A percentile compares a stretch with the other conserved stretches of the same genome.
phyloP scores from a whole-genome alignment of 768 basidiomycete genomes.

The Hortiboletus campestris region DNA sequence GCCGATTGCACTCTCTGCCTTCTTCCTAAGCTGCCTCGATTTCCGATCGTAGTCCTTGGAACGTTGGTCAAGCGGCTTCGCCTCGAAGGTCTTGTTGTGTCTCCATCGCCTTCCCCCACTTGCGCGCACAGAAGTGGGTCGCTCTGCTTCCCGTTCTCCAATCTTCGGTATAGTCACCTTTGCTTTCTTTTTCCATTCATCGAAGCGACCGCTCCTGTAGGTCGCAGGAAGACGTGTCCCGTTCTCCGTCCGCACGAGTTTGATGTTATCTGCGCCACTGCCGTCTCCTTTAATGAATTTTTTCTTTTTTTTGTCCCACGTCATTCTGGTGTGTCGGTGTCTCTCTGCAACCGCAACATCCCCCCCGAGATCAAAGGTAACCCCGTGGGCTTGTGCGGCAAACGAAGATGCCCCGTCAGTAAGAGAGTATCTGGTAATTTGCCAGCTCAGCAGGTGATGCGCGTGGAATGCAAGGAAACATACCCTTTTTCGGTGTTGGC shows the following conservation, averaged over 20 bases:
- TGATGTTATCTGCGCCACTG: constrained; percentile 87
- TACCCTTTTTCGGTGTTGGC: constrained; percentile 89
- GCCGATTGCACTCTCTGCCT: constrained; percentile 35
- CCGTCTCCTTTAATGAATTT: constrained; percentile 88
- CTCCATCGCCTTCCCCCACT: constrained; percentile 62
- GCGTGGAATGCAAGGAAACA: constrained; percentile 18
- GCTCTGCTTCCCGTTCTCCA: constrained; percentile 74
- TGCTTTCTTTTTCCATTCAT: constrained; percentile 89
- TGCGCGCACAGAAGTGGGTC: constrained; percentile 24
- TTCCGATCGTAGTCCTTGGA: constrained; percentile 75
- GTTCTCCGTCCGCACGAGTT: constrained; percentile 90
- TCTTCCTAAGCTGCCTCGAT: constrained; percentile 58
- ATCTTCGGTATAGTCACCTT: constrained; percentile 70
- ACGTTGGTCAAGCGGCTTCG: constrained; percentile 79
- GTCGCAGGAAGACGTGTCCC: constrained; percentile 88
- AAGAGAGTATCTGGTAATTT: constrained; percentile 71
- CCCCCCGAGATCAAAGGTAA: constrained; percentile 78
- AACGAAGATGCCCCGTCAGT: constrained; percentile 85
- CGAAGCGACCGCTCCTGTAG: constrained; percentile 90
- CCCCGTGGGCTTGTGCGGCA: constrained; percentile 74
- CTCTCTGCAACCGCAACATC: constrained; percentile 62
- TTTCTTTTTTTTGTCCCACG: constrained; percentile 97
- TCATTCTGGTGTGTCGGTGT: constrained; percentile 57
- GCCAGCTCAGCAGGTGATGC: neutral
- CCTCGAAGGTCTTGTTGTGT: constrained; percentile 60